phyloP scores from a whole-genome alignment of 352 stramenopile genomes.

The Globisporangium recalcitrans region DNA sequence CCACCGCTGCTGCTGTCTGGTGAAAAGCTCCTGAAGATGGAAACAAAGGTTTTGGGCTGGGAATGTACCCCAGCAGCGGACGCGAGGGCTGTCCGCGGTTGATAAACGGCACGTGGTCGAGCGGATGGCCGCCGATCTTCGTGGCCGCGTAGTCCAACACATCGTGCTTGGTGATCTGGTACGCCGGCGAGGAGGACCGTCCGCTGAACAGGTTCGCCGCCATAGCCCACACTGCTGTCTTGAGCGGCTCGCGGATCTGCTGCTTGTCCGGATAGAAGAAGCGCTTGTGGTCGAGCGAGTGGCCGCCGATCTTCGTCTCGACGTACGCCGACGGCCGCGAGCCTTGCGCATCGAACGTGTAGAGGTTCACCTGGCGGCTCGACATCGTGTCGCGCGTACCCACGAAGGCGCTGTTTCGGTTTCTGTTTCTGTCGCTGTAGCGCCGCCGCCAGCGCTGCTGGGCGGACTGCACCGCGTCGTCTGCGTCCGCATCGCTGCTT shows the following conservation, averaged over 20 bases:
- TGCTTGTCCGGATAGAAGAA: slow-evolving; percentile 11
- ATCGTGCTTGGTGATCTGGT: slow-evolving; percentile 28
- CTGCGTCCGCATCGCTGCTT: neutral
- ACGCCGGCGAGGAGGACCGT: slow-evolving; percentile 33
- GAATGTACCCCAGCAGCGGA: slow-evolving; percentile 46
- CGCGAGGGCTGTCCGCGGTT: slow-evolving; percentile 54
- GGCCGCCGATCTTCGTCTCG: slow-evolving; percentile 79
- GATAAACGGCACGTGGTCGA: slow-evolving; percentile 73
- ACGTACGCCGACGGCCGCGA: slow-evolving; percentile 24
- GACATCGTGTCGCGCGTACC: slow-evolving; percentile 20
- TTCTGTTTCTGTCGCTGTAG: slow-evolving; percentile 5
- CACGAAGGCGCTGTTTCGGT: neutral
- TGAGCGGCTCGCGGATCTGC: slow-evolving; percentile 26
- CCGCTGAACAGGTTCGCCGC: slow-evolving; percentile 15
- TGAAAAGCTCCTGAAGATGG: neutral
- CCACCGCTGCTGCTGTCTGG: neutral
- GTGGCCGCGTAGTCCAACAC: slow-evolving; percentile 51
- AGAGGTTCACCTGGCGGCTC: slow-evolving; percentile 44
- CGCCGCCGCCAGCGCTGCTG: neutral
- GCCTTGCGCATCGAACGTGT: slow-evolving; percentile 37
- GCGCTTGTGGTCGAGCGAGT: slow-evolving; percentile 54
- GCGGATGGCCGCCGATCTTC: slow-evolving; percentile 71
- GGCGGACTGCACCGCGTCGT: neutral
- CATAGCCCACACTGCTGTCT: slow-evolving; percentile 22
- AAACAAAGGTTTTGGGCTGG: neutral